Evolutionary conservation across 2,329 filamentous ascomycete genomes (phyloP).

Genomic region (Stagonosporopsis rhizophila): DNA sequence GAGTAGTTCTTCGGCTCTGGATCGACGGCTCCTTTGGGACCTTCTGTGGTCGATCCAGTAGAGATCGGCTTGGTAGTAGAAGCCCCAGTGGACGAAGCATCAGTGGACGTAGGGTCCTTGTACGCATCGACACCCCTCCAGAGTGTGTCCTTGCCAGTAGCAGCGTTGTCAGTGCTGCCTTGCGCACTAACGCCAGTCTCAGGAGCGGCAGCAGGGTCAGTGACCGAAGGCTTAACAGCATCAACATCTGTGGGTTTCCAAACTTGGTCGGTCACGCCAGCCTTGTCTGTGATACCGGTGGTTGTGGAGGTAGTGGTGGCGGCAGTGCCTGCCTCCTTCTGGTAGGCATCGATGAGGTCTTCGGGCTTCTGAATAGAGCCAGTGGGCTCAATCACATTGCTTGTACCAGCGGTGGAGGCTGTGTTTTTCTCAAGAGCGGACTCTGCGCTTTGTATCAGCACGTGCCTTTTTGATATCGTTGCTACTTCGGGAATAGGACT

Average conservation of each 20-base stretch:
- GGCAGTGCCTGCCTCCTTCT: constrained; percentile 22
- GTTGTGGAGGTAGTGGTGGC: constrained; percentile 33
- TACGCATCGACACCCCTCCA: constrained; percentile 18
- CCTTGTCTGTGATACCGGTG: constrained; percentile 38
- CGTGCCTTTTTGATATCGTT: neutral
- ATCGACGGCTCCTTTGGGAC: constrained; percentile 13
- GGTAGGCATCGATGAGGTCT: constrained; percentile 22
- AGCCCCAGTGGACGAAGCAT: neutral
- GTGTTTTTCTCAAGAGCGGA: constrained; percentile 24
- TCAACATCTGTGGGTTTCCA: constrained; percentile 42
- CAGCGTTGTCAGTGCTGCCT: neutral
- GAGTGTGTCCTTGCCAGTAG: constrained; percentile 11
- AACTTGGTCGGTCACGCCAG: constrained; percentile 35
- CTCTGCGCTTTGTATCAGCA: constrained; percentile 23
- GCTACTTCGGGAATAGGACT: constrained; percentile 18
- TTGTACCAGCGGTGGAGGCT: constrained; percentile 13
- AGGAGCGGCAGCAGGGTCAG: constrained; percentile 62
- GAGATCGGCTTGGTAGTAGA: constrained; percentile 8
- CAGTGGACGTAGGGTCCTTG: constrained; percentile 7
- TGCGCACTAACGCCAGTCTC: constrained; percentile 49
- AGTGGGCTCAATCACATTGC: constrained; percentile 1
- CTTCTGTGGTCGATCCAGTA: constrained; percentile 5
- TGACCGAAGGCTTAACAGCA: constrained; percentile 29
- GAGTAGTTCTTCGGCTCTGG: constrained; percentile 16
- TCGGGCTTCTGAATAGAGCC: constrained; percentile 18